These are phyloP conservation scores for Neoscytalidium dimidiatum DNA, from an alignment of 2,329 filamentous ascomycete species.

Conservation along the genomic window DNA sequence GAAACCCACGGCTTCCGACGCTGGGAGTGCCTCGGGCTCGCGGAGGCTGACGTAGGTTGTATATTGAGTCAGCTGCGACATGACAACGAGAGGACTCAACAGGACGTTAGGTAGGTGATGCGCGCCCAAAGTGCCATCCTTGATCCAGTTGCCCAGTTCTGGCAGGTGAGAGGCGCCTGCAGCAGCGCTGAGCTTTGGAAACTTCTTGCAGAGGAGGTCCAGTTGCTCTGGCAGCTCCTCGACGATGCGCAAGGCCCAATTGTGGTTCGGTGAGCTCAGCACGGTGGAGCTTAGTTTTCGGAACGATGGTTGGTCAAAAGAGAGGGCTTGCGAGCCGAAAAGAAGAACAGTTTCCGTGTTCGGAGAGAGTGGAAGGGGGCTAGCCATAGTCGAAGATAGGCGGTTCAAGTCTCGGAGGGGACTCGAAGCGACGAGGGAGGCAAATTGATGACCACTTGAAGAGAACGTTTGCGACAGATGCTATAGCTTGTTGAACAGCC, in stretches of 20 bases:
- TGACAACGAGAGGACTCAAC: conserved; percentile 41
- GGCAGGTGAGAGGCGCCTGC: neutral
- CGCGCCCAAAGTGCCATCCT: neutral
- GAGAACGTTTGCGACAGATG: neutral
- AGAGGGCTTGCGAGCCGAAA: conserved; percentile 8
- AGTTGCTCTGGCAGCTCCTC: conserved; percentile 14
- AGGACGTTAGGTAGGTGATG: conserved; percentile 32
- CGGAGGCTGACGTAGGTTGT: conserved; percentile 24
- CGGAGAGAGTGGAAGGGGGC: neutral
- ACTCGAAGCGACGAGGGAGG: neutral
- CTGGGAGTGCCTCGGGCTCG: conserved; percentile 27
- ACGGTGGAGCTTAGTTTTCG: neutral
- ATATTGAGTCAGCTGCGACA: conserved; percentile 42
- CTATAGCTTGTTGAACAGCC: neutral
- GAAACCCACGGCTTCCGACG: conserved; percentile 30
- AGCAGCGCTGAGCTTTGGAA: conserved; percentile 11
- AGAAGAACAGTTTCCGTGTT: neutral
- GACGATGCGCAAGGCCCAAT: conserved; percentile 17
- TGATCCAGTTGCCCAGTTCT: conserved; percentile 17
- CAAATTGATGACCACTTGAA: too few relatives aligned
- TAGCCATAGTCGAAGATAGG: neutral
- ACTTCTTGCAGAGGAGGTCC: conserved; percentile 8
- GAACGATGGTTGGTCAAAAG: neutral
- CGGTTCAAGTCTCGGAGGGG: neutral
- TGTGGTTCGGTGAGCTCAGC: neutral